These are phyloP conservation scores for Microbotryum lychnidis-dioicae DNA, from an alignment of 1,284 basidiomycete species.

Conservation along the genomic window DNA sequence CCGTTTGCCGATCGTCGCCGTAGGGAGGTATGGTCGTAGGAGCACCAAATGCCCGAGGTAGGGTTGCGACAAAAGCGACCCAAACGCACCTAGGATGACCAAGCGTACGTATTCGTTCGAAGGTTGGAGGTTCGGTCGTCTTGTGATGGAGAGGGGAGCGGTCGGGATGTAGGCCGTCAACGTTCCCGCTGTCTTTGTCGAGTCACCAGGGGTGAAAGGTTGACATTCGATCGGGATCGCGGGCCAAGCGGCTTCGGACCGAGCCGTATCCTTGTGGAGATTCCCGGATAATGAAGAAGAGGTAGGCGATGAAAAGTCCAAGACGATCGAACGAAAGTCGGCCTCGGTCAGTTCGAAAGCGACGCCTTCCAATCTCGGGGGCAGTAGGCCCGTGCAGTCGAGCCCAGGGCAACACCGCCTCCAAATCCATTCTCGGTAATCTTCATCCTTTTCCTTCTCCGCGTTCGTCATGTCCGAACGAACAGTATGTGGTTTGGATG, in stretches of 20 bases:
- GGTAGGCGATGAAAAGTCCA: not conserved
- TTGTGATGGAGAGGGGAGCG: not conserved
- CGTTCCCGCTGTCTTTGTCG: not conserved
- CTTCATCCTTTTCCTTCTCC: constrained; percentile 1
- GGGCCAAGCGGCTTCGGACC: not conserved
- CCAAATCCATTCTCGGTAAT: constrained; percentile 22
- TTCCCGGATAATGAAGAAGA: not conserved
- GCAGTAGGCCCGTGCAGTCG: constrained; percentile 8
- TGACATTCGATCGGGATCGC: constrained; percentile 1
- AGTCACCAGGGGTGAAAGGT: constrained; percentile 11
- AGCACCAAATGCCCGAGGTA: constrained; percentile 18
- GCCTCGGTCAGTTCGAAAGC: constrained; percentile 2
- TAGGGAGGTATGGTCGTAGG: constrained; percentile 13
- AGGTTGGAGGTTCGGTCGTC: not conserved
- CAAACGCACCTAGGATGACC: constrained; percentile 21
- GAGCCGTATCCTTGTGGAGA: not conserved
- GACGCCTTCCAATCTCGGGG: constrained; percentile 23
- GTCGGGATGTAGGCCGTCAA: not conserved
- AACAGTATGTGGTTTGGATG: not conserved
- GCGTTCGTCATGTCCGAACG: not conserved
- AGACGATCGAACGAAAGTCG: not conserved
- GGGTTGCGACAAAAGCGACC: constrained; percentile 17
- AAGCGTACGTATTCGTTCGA: constrained; percentile 8
- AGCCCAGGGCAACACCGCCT: constrained; percentile 10
- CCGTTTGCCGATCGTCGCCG: not conserved